Evolutionary conservation across 257 asterid genomes (phyloP), one percentile per base, ranked within the genome.

Genomic region (Salvia hispanica): DNA sequence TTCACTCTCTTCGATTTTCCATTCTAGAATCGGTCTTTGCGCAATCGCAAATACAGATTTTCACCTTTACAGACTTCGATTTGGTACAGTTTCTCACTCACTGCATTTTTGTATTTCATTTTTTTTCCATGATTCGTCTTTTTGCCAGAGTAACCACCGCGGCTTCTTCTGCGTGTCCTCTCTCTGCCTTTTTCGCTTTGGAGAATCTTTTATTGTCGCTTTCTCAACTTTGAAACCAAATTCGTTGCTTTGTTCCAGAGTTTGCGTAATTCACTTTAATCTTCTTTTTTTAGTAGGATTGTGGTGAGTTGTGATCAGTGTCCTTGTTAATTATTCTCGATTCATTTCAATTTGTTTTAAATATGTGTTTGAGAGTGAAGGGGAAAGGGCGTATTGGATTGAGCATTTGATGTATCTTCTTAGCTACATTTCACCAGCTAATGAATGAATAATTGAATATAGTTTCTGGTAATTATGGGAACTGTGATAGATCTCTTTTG

Each of bases 71-170:
- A 52, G 25, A 9, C 50, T 63, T 37, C 36, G 14, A 25, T 64
- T 64, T 45, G 63, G 73, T 70, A 43, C 6, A 1, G 21, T 3
- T 76, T 37, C 58, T 6, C 25, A 36, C 45, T 72, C 0, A 7
- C 34, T 56, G 60, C 73, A 60, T 66, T 58, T 13, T 28, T 34
- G 0, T 36, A 0, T 15, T 25, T 8, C 21, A 9, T 7, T 6
- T 6, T 9, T 12, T 48, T 42, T 45, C n/a, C 21, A 9, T 42
- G 4, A 58, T 57, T 45, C 47, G 43, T 5, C 42, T 16, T 51
- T 51, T 66, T 3, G 62, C 21, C 60, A 28, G 9, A 66, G 6
- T 4, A 43, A 54, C 45, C 1, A 12, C 54, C 1, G 28, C 3
- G 50, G 47, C 56, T 13, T 36, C 4, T 54, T 52, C 14, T 14